Base-by-base conservation (phyloP, 2,329 filamentous ascomycete species). In the Alternaria sp. region DNA sequence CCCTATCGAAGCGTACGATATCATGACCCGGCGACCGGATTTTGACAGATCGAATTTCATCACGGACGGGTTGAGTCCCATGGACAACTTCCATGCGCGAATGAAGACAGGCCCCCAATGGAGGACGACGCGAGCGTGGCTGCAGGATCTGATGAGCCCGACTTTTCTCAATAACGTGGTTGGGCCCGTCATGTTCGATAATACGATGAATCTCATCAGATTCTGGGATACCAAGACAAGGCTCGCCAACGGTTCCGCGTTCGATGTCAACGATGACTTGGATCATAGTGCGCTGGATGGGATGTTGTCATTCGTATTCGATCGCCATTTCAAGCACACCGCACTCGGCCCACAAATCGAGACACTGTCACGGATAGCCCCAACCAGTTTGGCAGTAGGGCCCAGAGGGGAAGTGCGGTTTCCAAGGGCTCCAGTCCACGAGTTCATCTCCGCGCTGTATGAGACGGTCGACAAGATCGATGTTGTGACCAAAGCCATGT, bases 21-120 rank as follows among this genome's bases (percentile, higher is more conserved):
- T 65, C 21, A 46, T 65, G 62, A 57, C 44, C 28, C 58, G 59
- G 30, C 62, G 62, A 21, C 25, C 46, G 4, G 62, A 65, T 21
- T 65, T 65, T 26, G 62, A 65, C 1, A 1, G 54, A n/a, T 58
- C 59, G n/a, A 44, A 45, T 43, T 62, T 62, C 17, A 25, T 36
- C 46, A 54, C 75, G 47, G 65, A 67, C 36, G 73, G 80, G 63
- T 75, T 82, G 36, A 47, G 50, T 50, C 19, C 50, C 19, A n/a
- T 61, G 32, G 57, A 52, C 15, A 43, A 32, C 12, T 61, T 64
- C 45, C 57, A 63, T 74, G 76, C 50, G 64, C 73, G 51, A 74
- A n/a, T 76, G 52, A 61, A 69, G 5, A 74, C 64, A 4, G 75
- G 78, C 28, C 44, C 66, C 0, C 69, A 70, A 40, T 80, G 74